Conservation (phyloP, 2,329 filamentous ascomycete genomes). For the Stenocarpella maydis region DNA sequence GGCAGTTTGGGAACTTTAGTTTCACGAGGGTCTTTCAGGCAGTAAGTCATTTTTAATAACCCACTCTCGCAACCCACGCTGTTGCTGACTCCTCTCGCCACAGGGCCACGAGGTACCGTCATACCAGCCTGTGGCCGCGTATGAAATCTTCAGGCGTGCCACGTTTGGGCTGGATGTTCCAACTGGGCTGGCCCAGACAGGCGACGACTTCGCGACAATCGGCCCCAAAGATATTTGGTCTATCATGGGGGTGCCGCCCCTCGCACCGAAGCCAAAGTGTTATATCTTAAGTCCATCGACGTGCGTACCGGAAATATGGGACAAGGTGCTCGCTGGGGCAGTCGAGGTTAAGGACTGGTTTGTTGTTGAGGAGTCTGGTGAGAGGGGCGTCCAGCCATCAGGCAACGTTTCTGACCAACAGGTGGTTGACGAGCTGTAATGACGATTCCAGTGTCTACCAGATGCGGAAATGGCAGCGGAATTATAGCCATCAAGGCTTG, state of each 20-base stretch:
- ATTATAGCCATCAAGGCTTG: rapidly evolving
- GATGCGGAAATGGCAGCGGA: rapidly evolving
- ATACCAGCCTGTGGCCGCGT: conserved; percentile 56
- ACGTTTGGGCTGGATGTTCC: conserved; percentile 34
- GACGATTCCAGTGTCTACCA: background rate
- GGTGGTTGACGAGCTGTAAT: background rate
- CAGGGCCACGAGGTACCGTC: conserved; percentile 62
- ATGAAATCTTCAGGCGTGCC: conserved; percentile 59
- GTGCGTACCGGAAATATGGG: conserved; percentile 36
- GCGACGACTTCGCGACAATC: conserved; percentile 27
- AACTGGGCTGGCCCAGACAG: conserved; percentile 31
- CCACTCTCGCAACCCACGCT: rapidly evolving
- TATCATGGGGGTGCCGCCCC: conserved; percentile 32
- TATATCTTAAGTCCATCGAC: conserved; percentile 37
- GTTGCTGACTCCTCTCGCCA: background rate
- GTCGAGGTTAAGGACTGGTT: conserved; percentile 37
- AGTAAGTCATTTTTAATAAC: background rate
- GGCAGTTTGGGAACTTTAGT: conserved; percentile 72
- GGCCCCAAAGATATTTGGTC: conserved; percentile 34
- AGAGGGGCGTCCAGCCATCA: background rate
- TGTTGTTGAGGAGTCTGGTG: conserved; percentile 33
- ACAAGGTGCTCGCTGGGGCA: conserved; percentile 33
- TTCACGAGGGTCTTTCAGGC: conserved; percentile 67
- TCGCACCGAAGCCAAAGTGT: conserved; percentile 34
- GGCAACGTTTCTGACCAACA: background rate